Base-by-base conservation (phyloP, 176 grass and related monocot species). In the Elaeis guineensis region DNA sequence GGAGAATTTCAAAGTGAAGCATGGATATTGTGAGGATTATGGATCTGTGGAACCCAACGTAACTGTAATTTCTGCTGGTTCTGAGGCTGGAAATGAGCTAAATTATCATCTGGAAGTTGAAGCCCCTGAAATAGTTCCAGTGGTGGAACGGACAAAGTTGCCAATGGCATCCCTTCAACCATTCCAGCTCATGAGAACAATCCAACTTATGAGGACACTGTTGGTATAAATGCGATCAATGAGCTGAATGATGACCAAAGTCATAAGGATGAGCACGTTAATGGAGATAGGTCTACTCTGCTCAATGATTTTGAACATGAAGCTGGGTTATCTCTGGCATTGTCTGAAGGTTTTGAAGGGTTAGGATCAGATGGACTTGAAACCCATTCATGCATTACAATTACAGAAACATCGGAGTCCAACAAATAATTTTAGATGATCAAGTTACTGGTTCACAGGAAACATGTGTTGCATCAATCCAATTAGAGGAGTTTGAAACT, bases 21-120 rank as follows among this genome's bases (percentile, higher is more conserved):
- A 66, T 67, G 78, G 62, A 62, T 62, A 28, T 21, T 67, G 44
- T 28, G 49, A 82, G 57, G 28, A 58, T 39, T 11, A 71, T 17
- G 51, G 39, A 19, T 57, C 70, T 24, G 55, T 21, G 19, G 74
- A 78, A 67, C 48, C 56, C 49, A 67, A 32, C 29, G 16, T 70
- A 49, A 17, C 19, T 23, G 35, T 67, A 66, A 64, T 70, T 39
- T 69, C 74, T 70, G 55, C 52, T 30, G 39, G 25, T 15, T 60
- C 65, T 14, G 49, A 71, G 49, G 56, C 55, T 74, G 70, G 61
- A 80, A 67, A 62, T 1, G 22, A 63, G 44, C 55, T 29, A 62
- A 70, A 55, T 69, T 22, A 21, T 57, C 4, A 61, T 73, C 50
- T 17, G 32, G 69, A 28, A 0, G 59, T 11, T 61, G 24, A 24